These are phyloP conservation scores for Candida chilensis DNA, from an alignment of 805 yeast genomes.

Conservation along the genomic window DNA sequence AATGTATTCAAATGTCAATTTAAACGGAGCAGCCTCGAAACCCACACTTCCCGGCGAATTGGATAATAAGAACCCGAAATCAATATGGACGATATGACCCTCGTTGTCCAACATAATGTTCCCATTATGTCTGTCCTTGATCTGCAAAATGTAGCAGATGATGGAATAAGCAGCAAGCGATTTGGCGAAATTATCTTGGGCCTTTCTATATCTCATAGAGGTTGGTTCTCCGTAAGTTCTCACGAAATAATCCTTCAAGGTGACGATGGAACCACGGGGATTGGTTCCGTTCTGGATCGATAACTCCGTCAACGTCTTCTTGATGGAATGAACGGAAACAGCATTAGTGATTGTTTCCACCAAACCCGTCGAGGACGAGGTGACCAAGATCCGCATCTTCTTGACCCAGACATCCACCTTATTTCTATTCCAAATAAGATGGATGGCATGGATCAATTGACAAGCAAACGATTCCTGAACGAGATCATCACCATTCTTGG, in stretches of 20 bases:
- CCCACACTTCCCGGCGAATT: slow-evolving; percentile 97
- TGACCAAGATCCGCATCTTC: slow-evolving; percentile 83
- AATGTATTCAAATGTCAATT: slow-evolving; percentile 80
- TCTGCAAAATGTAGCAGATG: slow-evolving; percentile 81
- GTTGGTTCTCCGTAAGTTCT: slow-evolving; percentile 63
- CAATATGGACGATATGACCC: slow-evolving; percentile 93
- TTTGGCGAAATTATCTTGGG: slow-evolving; percentile 77
- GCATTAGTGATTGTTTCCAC: slow-evolving; percentile 97
- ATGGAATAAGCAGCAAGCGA: slow-evolving; percentile 91
- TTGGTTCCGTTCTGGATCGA: slow-evolving; percentile 60
- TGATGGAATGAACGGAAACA: slow-evolving; percentile 86
- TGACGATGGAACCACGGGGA: slow-evolving; percentile 60
- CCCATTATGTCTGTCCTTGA: slow-evolving; percentile 95
- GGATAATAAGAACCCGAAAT: slow-evolving; percentile 87
- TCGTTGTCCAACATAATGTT: slow-evolving; percentile 94
- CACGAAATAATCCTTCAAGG: slow-evolving; percentile 70
- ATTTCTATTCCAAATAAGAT: slow-evolving; percentile 71
- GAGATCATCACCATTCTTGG: slow-evolving; percentile 91
- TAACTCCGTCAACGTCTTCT: slow-evolving; percentile 79
- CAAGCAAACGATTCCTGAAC: slow-evolving; percentile 98
- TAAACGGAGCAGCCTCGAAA: slow-evolving; percentile 96
- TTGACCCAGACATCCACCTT: slow-evolving; percentile 83
- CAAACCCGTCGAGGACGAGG: slow-evolving; percentile 84
- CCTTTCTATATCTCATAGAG: slow-evolving; percentile 49
- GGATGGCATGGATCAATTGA: slow-evolving; percentile 81